Evolutionary conservation across 805 yeast genomes (phyloP).

Genomic region (Yamadazyma kitorensis): DNA sequence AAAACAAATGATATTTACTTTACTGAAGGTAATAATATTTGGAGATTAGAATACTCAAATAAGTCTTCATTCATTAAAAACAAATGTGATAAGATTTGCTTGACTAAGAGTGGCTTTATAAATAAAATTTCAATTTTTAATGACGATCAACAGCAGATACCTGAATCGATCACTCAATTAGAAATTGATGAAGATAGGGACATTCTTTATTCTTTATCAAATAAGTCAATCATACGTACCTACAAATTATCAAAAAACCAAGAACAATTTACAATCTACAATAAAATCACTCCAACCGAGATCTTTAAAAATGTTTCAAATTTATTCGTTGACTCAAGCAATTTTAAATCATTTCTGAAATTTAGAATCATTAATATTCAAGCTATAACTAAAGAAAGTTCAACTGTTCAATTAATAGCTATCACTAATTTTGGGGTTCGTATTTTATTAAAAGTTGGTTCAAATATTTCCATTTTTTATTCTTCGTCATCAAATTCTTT

Average conservation of each 20-base stretch:
- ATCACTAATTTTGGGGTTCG: conserved; percentile 84
- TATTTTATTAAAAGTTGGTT: conserved; percentile 55
- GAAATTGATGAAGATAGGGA: conserved; percentile 76
- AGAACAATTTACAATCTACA: conserved; percentile 35
- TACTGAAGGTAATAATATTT: conserved; percentile 72
- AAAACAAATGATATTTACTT: conserved; percentile 79
- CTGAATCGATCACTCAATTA: conserved; percentile 63
- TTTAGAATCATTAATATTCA: conserved; percentile 62
- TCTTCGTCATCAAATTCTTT: conserved; percentile 12
- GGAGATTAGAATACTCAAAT: conserved; percentile 84
- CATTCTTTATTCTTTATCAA: conserved; percentile 76
- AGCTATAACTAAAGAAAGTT: conserved; percentile 63
- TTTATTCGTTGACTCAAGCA: conserved; percentile 55
- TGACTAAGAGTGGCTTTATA: conserved; percentile 58
- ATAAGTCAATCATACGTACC: conserved; percentile 76
- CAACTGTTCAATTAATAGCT: conserved; percentile 70
- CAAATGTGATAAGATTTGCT: conserved; percentile 78
- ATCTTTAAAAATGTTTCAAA: conserved; percentile 48
- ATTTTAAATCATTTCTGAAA: conserved; percentile 45
- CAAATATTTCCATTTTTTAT: conserved; percentile 21
- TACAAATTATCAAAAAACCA: conserved; percentile 55
- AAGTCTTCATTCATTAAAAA: conserved; percentile 85
- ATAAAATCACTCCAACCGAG: conserved; percentile 42
- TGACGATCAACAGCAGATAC: conserved; percentile 17
- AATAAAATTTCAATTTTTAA: conserved; percentile 24